Percentiles rank a stretch among this genome's conserved stretches.
Conservation (phyloP, 495 filamentous ascomycete species). For the Podospora comata region DNA sequence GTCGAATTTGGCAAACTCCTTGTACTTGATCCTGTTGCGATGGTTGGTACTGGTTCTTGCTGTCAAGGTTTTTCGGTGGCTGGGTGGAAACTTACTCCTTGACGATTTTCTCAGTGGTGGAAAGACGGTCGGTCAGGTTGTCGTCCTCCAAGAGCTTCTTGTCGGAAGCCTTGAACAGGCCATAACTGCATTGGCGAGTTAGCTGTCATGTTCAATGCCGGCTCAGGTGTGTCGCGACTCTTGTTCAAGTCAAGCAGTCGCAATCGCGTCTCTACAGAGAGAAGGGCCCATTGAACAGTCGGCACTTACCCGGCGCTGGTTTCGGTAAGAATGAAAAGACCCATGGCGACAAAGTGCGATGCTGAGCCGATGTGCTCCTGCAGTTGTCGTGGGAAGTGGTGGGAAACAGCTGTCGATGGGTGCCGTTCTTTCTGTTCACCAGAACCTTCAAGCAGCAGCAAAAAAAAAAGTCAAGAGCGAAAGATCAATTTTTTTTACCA, state of each 20-base stretch:
- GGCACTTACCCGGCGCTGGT: conserved; percentile 75
- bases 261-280: conserved; percentile 1
- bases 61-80: background rate
- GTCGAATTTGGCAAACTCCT: conserved; percentile 95
- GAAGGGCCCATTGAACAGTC: conserved; percentile 19
- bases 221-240: background rate
- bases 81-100: conserved; percentile 64
- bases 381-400: conserved; percentile 26
- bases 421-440: conserved; percentile 29
- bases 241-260: conserved; percentile 5
- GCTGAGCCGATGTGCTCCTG: conserved; percentile 27
- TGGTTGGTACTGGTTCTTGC: conserved; percentile 14
- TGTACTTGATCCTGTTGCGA: conserved; percentile 74
- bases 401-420: conserved; percentile 32
- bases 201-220: conserved; percentile 10
- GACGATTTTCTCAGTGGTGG: conserved; percentile 78
- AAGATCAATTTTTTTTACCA: conserved; percentile 35
- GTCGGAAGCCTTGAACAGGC: conserved; percentile 94
- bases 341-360: conserved; percentile 50
- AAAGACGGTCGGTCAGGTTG: conserved; percentile 67
- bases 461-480: conserved; percentile 33
- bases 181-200: conserved; percentile 55
- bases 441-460: conserved; percentile 20
- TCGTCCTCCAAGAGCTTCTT: conserved; percentile 93
- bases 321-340: conserved; percentile 81